phyloP scores from a whole-genome alignment of 2,329 filamentous ascomycete genomes.

The Nemania sp. region DNA sequence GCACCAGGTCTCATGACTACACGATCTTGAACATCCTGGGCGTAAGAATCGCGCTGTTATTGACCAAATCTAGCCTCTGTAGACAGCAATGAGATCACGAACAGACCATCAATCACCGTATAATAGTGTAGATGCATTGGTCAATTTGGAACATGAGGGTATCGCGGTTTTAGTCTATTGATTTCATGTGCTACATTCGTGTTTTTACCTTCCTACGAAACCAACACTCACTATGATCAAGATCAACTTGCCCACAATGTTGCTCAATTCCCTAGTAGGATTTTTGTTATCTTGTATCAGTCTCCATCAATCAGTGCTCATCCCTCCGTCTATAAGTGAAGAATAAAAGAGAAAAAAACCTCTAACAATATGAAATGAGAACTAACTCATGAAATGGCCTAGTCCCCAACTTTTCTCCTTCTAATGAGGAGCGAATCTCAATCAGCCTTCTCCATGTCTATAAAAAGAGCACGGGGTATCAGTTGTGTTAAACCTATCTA shows the following conservation, averaged over 20 bases:
- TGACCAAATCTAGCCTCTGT: too few relatives aligned
- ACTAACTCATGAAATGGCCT: constrained; percentile 10
- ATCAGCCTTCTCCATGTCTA: constrained; percentile 16
- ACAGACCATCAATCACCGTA: neutral
- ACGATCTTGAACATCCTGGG: too few relatives aligned
- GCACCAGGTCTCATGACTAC: too few relatives aligned
- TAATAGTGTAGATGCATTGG: too few relatives aligned
- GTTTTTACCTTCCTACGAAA: neutral
- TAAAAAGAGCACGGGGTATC: constrained; percentile 37
- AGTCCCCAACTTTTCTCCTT: constrained; percentile 19
- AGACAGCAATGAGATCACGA: too few relatives aligned
- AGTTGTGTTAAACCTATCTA: constrained; percentile 40
- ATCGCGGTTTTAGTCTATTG: too few relatives aligned
- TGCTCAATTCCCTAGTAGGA: constrained; percentile 34
- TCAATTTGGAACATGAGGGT: too few relatives aligned
- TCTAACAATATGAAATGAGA: neutral
- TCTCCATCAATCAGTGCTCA: constrained; percentile 13
- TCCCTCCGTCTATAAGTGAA: constrained; percentile 10
- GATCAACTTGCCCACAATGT: constrained; percentile 21
- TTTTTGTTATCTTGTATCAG: constrained; percentile 17
- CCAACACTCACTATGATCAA: constrained; percentile 5
- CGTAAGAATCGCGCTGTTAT: too few relatives aligned
- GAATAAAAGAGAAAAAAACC: neutral
- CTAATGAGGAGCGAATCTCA: neutral
- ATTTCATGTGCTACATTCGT: neutral